Evolutionary conservation across 2,329 filamentous ascomycete genomes (phyloP).

Genomic region (Orbilia oligospora): DNA sequence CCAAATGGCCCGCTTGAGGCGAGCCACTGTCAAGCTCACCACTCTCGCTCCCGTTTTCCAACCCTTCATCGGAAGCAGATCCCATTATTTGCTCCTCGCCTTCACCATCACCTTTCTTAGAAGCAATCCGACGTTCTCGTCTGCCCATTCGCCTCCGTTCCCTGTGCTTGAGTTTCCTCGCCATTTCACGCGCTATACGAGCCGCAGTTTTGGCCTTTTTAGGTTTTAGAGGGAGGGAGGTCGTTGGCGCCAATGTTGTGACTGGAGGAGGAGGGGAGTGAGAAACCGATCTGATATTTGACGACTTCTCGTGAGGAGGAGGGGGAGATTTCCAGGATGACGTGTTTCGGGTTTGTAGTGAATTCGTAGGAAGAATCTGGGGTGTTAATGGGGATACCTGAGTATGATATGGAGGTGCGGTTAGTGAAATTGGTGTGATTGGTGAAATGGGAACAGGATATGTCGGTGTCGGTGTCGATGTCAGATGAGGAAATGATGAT

Average conservation of each 20-base stretch:
- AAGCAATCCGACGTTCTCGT: constrained; percentile 46
- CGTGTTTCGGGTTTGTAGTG: constrained; percentile 1
- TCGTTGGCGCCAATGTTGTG: constrained; percentile 6
- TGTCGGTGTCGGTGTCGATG: not conserved
- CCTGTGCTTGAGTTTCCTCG: constrained; percentile 53
- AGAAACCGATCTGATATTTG: not conserved
- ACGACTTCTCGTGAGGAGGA: constrained; percentile 1
- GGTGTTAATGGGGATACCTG: constrained; percentile 4
- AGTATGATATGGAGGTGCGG: constrained; percentile 9
- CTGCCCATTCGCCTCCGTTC: constrained; percentile 55
- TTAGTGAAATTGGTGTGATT: constrained; percentile 12
- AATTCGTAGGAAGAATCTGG: not conserved
- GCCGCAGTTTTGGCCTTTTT: constrained; percentile 58
- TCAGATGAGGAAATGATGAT: not conserved
- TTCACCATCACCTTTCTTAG: constrained; percentile 42
- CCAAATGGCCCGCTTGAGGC: constrained; percentile 21
- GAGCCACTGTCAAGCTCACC: constrained; percentile 47
- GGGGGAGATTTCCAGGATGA: constrained; percentile 26
- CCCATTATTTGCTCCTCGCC: constrained; percentile 35
- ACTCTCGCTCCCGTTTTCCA: constrained; percentile 44
- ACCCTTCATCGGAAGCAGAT: constrained; percentile 38
- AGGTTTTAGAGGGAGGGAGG: constrained; percentile 46
- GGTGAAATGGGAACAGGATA: constrained; percentile 37
- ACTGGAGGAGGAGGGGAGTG: constrained; percentile 9
- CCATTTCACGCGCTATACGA: constrained; percentile 56